A percentile compares a stretch with the other conserved stretches of the same genome.
Evolutionary conservation across 495 filamentous ascomycete genomes (phyloP).

Genomic region (Aspergillus carlsbadensis): DNA sequence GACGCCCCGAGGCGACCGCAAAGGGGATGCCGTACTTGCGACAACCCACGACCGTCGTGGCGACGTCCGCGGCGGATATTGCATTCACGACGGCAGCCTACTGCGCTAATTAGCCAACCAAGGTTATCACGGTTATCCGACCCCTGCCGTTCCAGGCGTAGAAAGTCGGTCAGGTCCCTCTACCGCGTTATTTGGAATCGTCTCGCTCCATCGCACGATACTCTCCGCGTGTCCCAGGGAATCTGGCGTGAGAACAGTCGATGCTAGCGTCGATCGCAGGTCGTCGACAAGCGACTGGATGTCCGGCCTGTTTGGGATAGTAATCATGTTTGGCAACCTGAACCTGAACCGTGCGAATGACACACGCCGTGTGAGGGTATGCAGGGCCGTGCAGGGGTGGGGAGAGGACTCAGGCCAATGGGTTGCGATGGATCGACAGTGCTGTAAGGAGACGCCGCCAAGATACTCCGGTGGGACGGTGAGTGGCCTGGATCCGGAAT

Average conservation of each 20-base stretch:
- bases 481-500: too few relatives aligned
- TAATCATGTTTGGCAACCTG: neutral
- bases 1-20: slow-evolving; percentile 19
- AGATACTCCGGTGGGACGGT: too few relatives aligned
- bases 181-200: neutral
- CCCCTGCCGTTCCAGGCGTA: too few relatives aligned
- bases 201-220: slow-evolving; percentile 2
- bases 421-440: too few relatives aligned
- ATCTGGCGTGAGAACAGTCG: neutral
- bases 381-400: too few relatives aligned
- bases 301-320: neutral
- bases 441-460: too few relatives aligned
- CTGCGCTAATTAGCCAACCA: too few relatives aligned
- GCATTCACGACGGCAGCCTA: neutral
- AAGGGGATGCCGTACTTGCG: slow-evolving; percentile 15
- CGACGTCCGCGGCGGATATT: neutral
- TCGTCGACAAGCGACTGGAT: neutral
- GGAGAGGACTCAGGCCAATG: too few relatives aligned
- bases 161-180: too few relatives aligned
- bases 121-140: too few relatives aligned
- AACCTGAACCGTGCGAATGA: too few relatives aligned
- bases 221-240: neutral
- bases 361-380: too few relatives aligned
- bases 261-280: neutral
- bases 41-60: neutral